A percentile compares a stretch with the other conserved stretches of the same genome.
Evolutionary conservation across 352 stramenopile genomes (phyloP).

Genomic region (Pythium dissimile): DNA sequence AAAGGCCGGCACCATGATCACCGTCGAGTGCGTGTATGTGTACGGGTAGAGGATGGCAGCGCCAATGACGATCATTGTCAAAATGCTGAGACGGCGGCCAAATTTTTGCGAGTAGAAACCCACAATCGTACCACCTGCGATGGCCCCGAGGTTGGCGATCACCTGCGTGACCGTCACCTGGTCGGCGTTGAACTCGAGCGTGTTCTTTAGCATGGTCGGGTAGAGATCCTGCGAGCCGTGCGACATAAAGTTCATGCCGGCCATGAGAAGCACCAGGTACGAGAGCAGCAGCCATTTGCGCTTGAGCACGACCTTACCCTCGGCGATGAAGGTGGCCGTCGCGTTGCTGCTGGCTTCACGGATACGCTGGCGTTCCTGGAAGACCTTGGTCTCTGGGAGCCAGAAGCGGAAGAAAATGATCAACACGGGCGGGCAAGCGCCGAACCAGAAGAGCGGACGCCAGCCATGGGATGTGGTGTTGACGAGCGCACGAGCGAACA

Average conservation of each 20-base stretch:
- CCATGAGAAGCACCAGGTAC: slow-evolving; percentile 43
- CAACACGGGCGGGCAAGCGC: slow-evolving; percentile 34
- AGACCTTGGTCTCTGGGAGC: slow-evolving; percentile 25
- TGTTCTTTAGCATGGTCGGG: slow-evolving; percentile 52
- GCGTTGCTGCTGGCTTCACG: slow-evolving; percentile 24
- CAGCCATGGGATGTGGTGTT: slow-evolving; percentile 39
- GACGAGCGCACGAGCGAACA: slow-evolving; percentile 31
- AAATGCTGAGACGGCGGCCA: slow-evolving; percentile 42
- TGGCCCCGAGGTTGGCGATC: slow-evolving; percentile 44
- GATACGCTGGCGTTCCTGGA: slow-evolving; percentile 12
- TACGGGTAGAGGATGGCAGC: slow-evolving; percentile 49
- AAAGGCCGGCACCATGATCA: slow-evolving; percentile 34
- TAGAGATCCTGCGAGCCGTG: slow-evolving; percentile 52
- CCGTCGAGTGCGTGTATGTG: slow-evolving; percentile 25
- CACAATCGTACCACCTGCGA: slow-evolving; percentile 38
- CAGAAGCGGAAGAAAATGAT: slow-evolving; percentile 42
- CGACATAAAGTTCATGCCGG: slow-evolving; percentile 45
- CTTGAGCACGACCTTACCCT: slow-evolving; percentile 40
- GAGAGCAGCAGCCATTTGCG: slow-evolving; percentile 39
- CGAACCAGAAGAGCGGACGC: slow-evolving; percentile 32
- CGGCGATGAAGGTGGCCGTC: slow-evolving; percentile 30
- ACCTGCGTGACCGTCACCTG: slow-evolving; percentile 52
- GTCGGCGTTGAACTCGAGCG: slow-evolving; percentile 40
- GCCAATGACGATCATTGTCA: slow-evolving; percentile 29
- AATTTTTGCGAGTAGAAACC: slow-evolving; percentile 61